A percentile compares a stretch with the other conserved stretches of the same genome.
These are phyloP conservation scores for Chytridium lagenaria DNA, from an alignment of 371 early-diverging fungal species.

Conservation along the genomic window DNA sequence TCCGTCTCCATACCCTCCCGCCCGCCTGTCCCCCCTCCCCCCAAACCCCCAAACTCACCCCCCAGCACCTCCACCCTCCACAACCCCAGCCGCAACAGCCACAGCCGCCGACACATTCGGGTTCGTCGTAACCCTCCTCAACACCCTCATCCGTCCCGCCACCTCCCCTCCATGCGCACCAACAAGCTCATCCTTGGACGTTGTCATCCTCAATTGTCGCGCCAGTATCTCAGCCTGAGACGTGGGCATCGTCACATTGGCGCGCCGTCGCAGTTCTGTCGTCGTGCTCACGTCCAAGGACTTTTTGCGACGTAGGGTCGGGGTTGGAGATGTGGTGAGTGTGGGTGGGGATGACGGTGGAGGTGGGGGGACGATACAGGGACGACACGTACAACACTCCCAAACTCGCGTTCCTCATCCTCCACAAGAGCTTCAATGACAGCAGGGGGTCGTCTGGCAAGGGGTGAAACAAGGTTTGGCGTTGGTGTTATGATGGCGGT, in stretches of 20 bases:
- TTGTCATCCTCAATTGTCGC: not conserved
- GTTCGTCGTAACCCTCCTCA: not conserved
- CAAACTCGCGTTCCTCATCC: not conserved
- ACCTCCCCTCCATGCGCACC: not conserved
- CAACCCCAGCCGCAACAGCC: not conserved
- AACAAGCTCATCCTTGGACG: not conserved
- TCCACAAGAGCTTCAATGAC: not conserved
- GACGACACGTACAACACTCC: not conserved
- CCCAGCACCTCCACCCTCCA: not conserved
- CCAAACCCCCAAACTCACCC: not conserved
- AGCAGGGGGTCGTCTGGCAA: not conserved
- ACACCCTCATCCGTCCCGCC: not conserved
- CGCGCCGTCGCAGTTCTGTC: no score
- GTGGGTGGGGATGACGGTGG: not conserved
- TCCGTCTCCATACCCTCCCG: not conserved
- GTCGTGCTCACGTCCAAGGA: not conserved
- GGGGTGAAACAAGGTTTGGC: not conserved
- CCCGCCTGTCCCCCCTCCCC: not conserved
- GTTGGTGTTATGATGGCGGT: no score
- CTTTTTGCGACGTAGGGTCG: not conserved
- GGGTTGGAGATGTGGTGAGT: not conserved
- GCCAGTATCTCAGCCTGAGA: conserved; percentile 1
- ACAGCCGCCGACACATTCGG: not conserved
- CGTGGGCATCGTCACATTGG: not conserved
- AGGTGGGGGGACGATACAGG: not conserved